Conservation (phyloP, 495 filamentous ascomycete species). For the Penicillium antarcticum region DNA sequence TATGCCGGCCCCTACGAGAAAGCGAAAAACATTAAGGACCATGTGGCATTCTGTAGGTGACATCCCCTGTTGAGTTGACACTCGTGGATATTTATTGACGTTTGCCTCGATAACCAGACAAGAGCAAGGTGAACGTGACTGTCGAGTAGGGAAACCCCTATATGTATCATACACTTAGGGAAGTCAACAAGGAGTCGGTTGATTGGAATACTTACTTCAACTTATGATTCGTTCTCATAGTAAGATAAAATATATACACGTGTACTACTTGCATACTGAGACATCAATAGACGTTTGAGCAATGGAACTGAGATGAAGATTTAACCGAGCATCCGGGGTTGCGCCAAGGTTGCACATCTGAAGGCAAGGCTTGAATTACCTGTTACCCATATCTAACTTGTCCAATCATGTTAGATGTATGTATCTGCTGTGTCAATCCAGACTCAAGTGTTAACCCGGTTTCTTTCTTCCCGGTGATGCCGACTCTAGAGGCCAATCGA, state of each 20-base stretch:
- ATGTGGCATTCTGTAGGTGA: conserved; percentile 64
- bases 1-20: conserved; percentile 58
- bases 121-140: conserved; percentile 12
- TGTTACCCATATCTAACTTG: background rate
- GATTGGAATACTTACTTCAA: background rate
- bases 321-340: background rate
- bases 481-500: background rate
- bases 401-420: background rate
- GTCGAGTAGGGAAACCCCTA: background rate
- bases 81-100: background rate
- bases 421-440: background rate
- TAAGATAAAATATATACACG: background rate
- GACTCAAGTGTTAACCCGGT: background rate
- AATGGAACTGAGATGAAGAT: background rate
- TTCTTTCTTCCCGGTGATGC: background rate
- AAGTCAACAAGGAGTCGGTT: no score
- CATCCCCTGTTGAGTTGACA: background rate
- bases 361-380: background rate
- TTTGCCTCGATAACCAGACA: conserved; percentile 1
- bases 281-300: background rate
- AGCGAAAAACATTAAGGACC: conserved; percentile 55
- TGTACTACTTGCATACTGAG: background rate
- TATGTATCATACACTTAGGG: no score
- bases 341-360: background rate
- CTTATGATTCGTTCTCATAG: background rate